Conservation (phyloP, 2,329 filamentous ascomycete species). For the Hymenoscyphus scutula region DNA sequence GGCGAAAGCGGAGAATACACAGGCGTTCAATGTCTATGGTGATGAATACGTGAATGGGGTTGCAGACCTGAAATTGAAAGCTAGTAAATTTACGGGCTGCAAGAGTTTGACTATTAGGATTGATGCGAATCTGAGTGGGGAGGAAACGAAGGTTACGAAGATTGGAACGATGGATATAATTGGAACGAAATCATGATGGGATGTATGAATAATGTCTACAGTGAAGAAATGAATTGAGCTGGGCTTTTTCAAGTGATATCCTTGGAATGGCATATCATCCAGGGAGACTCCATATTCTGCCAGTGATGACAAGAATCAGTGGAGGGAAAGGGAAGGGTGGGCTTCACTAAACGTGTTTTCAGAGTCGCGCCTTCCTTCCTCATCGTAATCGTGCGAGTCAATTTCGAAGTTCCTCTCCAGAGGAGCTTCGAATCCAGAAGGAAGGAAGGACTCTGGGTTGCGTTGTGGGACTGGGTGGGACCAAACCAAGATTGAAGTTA, state of each 20-base stretch:
- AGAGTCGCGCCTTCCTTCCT: too few relatives aligned
- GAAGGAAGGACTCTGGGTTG: too few relatives aligned
- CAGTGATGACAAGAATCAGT: too few relatives aligned
- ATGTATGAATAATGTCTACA: slow-evolving; percentile 1
- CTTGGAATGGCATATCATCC: too few relatives aligned
- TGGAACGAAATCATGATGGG: slow-evolving; percentile 23
- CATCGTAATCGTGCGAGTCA: too few relatives aligned
- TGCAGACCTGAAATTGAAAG: slow-evolving; percentile 32
- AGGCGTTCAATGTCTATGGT: slow-evolving; percentile 31
- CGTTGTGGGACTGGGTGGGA: too few relatives aligned
- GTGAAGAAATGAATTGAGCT: background rate
- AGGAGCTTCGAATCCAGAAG: too few relatives aligned
- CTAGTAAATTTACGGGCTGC: slow-evolving; percentile 31
- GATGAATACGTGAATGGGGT: slow-evolving; percentile 32
- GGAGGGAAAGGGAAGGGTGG: too few relatives aligned
- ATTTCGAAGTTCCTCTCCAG: too few relatives aligned
- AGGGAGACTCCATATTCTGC: too few relatives aligned
- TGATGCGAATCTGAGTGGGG: slow-evolving; percentile 34
- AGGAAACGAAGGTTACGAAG: slow-evolving; percentile 27
- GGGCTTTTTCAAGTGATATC: background rate
- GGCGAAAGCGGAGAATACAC: slow-evolving; percentile 30
- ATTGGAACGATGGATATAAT: slow-evolving; percentile 31
- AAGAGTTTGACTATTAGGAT: slow-evolving; percentile 32
- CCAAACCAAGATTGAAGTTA: too few relatives aligned
- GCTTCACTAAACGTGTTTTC: too few relatives aligned